Percentiles rank a stretch among this genome's conserved stretches.
phyloP scores from a whole-genome alignment of 2,329 filamentous ascomycete species.

The Xylaria sp. region DNA sequence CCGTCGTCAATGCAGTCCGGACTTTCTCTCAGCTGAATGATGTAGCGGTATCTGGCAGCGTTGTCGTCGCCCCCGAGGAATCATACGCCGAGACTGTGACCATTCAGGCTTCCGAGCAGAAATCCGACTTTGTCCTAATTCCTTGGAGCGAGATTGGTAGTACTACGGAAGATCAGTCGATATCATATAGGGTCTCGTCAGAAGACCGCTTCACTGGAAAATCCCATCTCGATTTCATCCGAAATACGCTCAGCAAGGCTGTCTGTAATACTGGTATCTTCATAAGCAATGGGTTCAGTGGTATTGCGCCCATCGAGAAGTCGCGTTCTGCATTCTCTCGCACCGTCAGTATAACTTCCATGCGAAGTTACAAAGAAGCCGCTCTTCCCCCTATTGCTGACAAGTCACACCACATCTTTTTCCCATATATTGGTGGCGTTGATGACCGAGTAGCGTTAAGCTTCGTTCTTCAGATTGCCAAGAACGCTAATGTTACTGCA shows the following conservation, averaged over 20 bases:
- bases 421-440: conserved; percentile 84
- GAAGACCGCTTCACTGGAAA: conserved; percentile 70
- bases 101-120: conserved; percentile 74
- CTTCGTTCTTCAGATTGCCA: conserved; percentile 84
- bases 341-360: conserved; percentile 65
- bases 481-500: conserved; percentile 80
- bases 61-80: conserved; percentile 80
- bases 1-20: conserved; percentile 90
- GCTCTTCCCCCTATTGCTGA: conserved; percentile 68
- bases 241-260: conserved; percentile 69
- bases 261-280: conserved; percentile 79
- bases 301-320: conserved; percentile 48
- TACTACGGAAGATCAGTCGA: conserved; percentile 71
- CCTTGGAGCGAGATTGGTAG: conserved; percentile 90
- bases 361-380: conserved; percentile 68
- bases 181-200: conserved; percentile 54
- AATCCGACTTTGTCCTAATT: conserved; percentile 79
- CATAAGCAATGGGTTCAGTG: conserved; percentile 71
- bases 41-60: conserved; percentile 81
- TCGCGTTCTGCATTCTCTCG: conserved; percentile 55
- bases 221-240: conserved; percentile 79
- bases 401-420: conserved; percentile 83
- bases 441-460: conserved; percentile 85
- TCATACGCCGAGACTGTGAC: conserved; percentile 83
- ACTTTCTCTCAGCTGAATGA: conserved; percentile 88